Evolutionary conservation across 768 basidiomycete species (phyloP).

Genomic region (Termitomyces sp.): DNA sequence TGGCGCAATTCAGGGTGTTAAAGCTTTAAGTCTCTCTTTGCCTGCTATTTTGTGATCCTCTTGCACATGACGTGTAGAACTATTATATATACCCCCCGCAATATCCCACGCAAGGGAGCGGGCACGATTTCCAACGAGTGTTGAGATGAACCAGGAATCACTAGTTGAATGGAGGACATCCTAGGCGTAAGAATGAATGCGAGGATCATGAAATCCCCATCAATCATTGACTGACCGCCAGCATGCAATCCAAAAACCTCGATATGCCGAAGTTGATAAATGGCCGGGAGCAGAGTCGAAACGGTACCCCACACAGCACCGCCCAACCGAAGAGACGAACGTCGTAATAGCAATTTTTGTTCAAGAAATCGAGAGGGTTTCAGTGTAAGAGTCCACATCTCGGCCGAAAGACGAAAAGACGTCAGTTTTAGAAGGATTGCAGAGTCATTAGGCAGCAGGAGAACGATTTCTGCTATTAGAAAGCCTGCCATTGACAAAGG

Average conservation of each 20-base stretch:
- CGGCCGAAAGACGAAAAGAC: conserved; percentile 33
- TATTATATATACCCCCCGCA: no score
- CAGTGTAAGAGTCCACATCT: conserved; percentile 15
- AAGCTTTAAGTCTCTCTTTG: background rate
- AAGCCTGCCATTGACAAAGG: conserved; percentile 34
- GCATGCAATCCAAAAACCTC: conserved; percentile 37
- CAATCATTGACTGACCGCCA: conserved; percentile 22
- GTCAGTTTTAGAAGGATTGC: conserved; percentile 26
- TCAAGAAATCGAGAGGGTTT: conserved; percentile 26
- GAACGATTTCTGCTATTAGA: conserved; percentile 23
- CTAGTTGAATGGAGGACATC: conserved; percentile 32
- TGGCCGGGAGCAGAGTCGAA: conserved; percentile 19
- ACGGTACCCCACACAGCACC: conserved; percentile 18
- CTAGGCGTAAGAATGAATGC: conserved; percentile 22
- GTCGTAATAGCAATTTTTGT: conserved; percentile 21
- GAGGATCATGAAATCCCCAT: conserved; percentile 20
- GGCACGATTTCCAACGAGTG: no score
- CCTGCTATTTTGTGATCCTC: no score
- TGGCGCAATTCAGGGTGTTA: background rate
- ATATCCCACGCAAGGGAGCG: no score
- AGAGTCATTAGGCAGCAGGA: conserved; percentile 25
- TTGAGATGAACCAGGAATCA: conserved; percentile 20
- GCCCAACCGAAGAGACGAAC: conserved; percentile 32
- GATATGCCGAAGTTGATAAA: conserved; percentile 23
- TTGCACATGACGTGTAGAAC: no score